Base-by-base conservation (phyloP, 139 green algal species). In the Chlorella sp. region DNA sequence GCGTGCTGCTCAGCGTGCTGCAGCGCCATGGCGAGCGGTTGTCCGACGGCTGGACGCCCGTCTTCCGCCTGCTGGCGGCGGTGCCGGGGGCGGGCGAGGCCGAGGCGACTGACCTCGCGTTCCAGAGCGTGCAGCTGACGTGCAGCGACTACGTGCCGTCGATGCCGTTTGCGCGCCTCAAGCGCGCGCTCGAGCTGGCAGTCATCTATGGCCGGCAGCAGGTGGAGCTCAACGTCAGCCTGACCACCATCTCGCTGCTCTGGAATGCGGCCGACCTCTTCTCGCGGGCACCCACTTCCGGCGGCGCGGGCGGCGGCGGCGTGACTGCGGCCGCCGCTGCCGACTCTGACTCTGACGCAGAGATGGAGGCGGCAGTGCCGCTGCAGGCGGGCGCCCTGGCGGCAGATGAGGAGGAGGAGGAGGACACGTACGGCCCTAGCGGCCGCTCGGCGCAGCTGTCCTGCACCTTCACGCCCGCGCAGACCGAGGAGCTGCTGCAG, bases 221-320 rank as follows among this genome's bases (percentile, higher is more conserved):
- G 72, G 82, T 76, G 1, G 89, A 95, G 38, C 63, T 98, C n/a
- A 98, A 98, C 69, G 91, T 98, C 23, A 92, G 80, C 53, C 87
- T 98, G 8, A 95, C 94, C 15, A 86, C 94, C 35, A 90, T 98
- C 65, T 90, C 87, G 59, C 81, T 97, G 63, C 87, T 98, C 3
- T 98, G 94, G 94, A 96, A 93, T 73, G 89, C 87, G 6, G 89
- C 88, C 27, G 94, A 98, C 76, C 68, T 90, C 64, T 81, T 97
- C 8, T n/a, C 62, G 7, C 15, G 41, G 38, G n/a, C 40, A 55
- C 33, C 36, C 50, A 33, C 69, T 41, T 48, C 35, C 14, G 38
- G 42, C 53, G 51, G 53, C 38, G 31, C 11, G 45, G 19, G 56
- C 58, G 19, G 73, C 36, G 25, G 66, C 65, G 0, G 55, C 64